These are phyloP conservation scores for Pseudogymnoascus sp. DNA, from an alignment of 2,329 filamentous ascomycete genomes.

Conservation along the genomic window DNA sequence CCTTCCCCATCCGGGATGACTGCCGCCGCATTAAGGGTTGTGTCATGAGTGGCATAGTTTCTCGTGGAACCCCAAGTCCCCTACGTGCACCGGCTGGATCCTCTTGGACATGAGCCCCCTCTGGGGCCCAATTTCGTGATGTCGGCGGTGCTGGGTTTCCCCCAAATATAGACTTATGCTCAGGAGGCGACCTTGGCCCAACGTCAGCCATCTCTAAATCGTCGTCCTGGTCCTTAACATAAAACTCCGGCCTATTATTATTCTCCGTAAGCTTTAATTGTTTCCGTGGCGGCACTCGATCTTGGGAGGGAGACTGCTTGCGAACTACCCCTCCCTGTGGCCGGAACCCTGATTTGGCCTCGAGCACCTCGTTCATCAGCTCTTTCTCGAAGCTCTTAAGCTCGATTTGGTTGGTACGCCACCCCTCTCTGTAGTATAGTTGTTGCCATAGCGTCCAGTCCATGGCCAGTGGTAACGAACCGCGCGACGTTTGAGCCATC, in stretches of 20 bases:
- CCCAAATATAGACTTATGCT: constrained; percentile 1
- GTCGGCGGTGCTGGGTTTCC: background rate
- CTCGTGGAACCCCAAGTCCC: background rate
- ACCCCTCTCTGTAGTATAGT: constrained; percentile 78
- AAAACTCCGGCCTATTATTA: background rate
- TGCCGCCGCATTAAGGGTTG: background rate
- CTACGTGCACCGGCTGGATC: background rate
- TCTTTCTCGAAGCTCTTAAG: constrained; percentile 60
- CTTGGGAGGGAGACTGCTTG: background rate
- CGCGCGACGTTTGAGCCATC: constrained; percentile 69
- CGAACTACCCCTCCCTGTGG: constrained; percentile 10
- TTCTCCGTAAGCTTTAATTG: background rate
- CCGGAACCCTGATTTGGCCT: constrained; percentile 9
- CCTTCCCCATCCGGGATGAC: background rate
- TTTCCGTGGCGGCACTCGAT: background rate
- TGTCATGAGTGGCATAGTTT: background rate
- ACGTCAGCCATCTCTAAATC: background rate
- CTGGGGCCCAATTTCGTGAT: background rate
- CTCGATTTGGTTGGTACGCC: constrained; percentile 63
- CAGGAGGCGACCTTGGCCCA: background rate
- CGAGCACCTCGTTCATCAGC: constrained; percentile 25
- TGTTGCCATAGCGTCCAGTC: constrained; percentile 83
- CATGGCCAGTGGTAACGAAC: constrained; percentile 74
- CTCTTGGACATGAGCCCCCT: background rate
- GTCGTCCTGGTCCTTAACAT: background rate